Conservation (phyloP, 2,329 filamentous ascomycete genomes). For the Beauveria asiatica region DNA sequence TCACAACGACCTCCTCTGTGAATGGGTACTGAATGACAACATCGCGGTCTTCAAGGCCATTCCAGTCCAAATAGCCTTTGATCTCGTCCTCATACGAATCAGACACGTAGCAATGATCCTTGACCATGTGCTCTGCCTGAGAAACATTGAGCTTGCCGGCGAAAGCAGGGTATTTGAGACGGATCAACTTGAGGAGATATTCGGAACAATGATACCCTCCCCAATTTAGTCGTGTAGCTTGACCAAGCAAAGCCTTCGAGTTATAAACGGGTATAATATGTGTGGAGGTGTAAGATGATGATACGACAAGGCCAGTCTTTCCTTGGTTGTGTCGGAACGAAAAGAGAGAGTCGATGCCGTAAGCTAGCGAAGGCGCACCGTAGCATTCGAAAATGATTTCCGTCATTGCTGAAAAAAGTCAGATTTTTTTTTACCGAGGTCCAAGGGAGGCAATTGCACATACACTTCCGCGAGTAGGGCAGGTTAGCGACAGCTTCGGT, state of each 20-base stretch:
- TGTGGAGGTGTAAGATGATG: slow-evolving; percentile 86
- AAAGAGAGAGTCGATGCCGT: slow-evolving; percentile 94
- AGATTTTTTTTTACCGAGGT: not conserved
- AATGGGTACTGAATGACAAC: slow-evolving; percentile 87
- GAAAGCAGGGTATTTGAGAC: slow-evolving; percentile 85
- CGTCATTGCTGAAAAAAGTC: slow-evolving; percentile 64
- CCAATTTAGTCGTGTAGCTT: slow-evolving; percentile 89
- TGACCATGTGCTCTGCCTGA: slow-evolving; percentile 80
- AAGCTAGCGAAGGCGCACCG: slow-evolving; percentile 77
- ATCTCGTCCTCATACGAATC: slow-evolving; percentile 76
- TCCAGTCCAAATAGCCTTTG: slow-evolving; percentile 75
- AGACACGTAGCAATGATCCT: slow-evolving; percentile 84
- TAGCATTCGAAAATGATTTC: slow-evolving; percentile 98
- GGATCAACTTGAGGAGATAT: slow-evolving; percentile 82
- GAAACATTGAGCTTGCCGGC: slow-evolving; percentile 76
- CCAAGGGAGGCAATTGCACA: slow-evolving; percentile 24
- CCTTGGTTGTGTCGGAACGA: slow-evolving; percentile 91
- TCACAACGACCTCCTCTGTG: slow-evolving; percentile 79
- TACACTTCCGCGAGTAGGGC: slow-evolving; percentile 80
- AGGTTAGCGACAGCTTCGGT: slow-evolving; percentile 92
- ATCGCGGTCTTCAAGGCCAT: slow-evolving; percentile 80
- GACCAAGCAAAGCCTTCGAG: slow-evolving; percentile 71
- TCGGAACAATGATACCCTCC: slow-evolving; percentile 84
- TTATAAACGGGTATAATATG: slow-evolving; percentile 92
- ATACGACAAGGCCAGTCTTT: slow-evolving; percentile 77